A percentile compares a stretch with the other conserved stretches of the same genome.
Conservation (phyloP, 306 rosid genomes). For the Rosa rugosa region DNA sequence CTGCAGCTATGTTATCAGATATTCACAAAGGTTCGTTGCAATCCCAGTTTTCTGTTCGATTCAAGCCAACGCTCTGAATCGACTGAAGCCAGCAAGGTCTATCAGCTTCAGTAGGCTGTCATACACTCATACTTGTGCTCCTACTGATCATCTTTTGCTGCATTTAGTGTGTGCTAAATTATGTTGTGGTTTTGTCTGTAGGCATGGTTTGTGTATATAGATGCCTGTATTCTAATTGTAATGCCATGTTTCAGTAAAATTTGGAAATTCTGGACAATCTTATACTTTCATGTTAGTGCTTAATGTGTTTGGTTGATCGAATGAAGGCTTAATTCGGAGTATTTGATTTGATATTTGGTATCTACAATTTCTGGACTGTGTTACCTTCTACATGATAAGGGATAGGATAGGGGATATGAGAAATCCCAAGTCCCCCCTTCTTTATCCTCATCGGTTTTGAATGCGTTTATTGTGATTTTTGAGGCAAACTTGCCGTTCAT, state of each 20-base stretch:
- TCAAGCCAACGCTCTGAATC: not conserved
- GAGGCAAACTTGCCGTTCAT: too few species aligned
- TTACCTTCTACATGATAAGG: too few species aligned
- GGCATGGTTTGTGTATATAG: not conserved
- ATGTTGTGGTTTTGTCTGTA: not conserved
- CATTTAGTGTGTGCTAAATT: not conserved
- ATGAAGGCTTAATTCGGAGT: not conserved
- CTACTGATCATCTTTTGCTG: not conserved
- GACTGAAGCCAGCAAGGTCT: not conserved
- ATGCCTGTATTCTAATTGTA: too few species aligned
- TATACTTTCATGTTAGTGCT: not conserved
- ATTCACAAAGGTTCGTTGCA: constrained; percentile 44
- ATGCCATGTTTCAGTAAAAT: not conserved
- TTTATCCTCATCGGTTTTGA: too few species aligned
- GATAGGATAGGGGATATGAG: too few species aligned
- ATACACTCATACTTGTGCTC: not conserved
- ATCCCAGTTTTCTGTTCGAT: constrained; percentile 21
- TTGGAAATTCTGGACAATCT: not conserved
- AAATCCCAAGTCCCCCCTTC: too few species aligned
- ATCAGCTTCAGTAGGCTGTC: not conserved
- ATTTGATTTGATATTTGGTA: not conserved
- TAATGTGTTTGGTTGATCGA: not conserved
- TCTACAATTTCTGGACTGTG: not conserved
- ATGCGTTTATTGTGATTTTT: too few species aligned
- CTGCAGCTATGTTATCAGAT: constrained; percentile 52